A percentile compares a stretch with the other conserved stretches of the same genome.
phyloP scores from a whole-genome alignment of 2,329 filamentous ascomycete genomes.

The Colletotrichum sp. region DNA sequence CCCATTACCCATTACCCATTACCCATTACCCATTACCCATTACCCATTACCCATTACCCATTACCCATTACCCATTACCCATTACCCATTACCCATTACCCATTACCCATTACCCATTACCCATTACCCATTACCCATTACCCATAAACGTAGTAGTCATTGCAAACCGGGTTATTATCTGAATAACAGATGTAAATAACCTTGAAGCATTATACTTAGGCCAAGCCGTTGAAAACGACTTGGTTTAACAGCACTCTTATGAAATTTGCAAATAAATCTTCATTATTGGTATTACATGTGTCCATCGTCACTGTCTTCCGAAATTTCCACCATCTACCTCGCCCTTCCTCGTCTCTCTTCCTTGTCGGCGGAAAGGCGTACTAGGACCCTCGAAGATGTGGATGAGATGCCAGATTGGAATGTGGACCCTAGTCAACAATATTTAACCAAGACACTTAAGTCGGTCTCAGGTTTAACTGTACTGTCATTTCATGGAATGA shows the following conservation, averaged over 20 bases:
- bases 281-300: fast-evolving
- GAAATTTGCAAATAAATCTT: fast-evolving
- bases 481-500: background rate
- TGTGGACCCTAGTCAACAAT: fast-evolving
- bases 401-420: background rate
- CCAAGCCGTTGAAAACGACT: background rate
- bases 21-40: too few relatives aligned
- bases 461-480: fast-evolving
- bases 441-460: fast-evolving
- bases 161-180: fast-evolving
- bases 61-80: too few relatives aligned
- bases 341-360: background rate
- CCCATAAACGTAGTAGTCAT: too few relatives aligned
- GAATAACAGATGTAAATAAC: background rate
- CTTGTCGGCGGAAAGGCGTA: background rate
- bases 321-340: background rate
- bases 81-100: too few relatives aligned
- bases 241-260: background rate
- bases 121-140: background rate
- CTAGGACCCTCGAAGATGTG: background rate
- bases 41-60: background rate
- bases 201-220: background rate
- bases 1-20: too few relatives aligned
- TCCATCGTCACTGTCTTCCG: background rate
- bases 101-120: too few relatives aligned